Evolutionary conservation across 75 land plant genomes (phyloP).

Genomic region (Cupressus sempervirens): DNA sequence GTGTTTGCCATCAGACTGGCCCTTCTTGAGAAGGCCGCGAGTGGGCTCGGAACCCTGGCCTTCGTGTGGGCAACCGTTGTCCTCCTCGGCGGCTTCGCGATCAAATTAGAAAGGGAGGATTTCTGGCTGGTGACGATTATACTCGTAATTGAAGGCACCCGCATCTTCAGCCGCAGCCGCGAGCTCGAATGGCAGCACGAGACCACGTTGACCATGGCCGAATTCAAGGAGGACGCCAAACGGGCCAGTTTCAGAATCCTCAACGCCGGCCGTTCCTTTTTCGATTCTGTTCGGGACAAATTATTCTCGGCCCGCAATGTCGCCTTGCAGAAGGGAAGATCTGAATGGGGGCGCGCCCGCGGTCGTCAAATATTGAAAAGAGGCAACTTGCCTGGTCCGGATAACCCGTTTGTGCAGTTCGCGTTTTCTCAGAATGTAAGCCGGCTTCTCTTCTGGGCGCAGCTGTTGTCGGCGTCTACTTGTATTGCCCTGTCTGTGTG

Average conservation of each 20-base stretch:
- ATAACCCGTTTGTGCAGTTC: conserved; percentile 64
- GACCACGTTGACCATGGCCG: conserved; percentile 42
- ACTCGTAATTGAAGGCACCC: too few relatives aligned
- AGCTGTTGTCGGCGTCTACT: too few relatives aligned
- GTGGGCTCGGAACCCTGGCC: conserved; percentile 57
- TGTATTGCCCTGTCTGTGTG: too few relatives aligned
- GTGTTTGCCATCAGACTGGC: conserved; percentile 53
- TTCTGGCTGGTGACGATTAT: conserved; percentile 36
- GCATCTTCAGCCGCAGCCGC: conserved; percentile 15
- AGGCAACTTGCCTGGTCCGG: conserved; percentile 35
- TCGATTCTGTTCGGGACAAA: conserved; percentile 10
- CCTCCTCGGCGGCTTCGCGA: conserved; percentile 86
- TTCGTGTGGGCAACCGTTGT: conserved; percentile 22
- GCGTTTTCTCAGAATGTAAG: conserved; percentile 48
- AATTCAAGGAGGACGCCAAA: too few relatives aligned
- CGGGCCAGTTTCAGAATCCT: neutral
- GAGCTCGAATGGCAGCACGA: conserved; percentile 91
- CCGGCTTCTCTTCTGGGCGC: conserved; percentile 48
- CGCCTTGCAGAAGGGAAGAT: neutral
- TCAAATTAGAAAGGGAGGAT: conserved; percentile 39
- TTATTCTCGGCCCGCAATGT: conserved; percentile 26
- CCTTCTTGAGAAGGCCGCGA: conserved; percentile 15
- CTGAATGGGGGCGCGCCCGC: neutral
- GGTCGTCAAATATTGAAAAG: conserved; percentile 17
- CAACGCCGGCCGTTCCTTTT: conserved; percentile 28